Conservation (phyloP, 1,139 yeast genomes). For the Chernovozyma aurita region DNA sequence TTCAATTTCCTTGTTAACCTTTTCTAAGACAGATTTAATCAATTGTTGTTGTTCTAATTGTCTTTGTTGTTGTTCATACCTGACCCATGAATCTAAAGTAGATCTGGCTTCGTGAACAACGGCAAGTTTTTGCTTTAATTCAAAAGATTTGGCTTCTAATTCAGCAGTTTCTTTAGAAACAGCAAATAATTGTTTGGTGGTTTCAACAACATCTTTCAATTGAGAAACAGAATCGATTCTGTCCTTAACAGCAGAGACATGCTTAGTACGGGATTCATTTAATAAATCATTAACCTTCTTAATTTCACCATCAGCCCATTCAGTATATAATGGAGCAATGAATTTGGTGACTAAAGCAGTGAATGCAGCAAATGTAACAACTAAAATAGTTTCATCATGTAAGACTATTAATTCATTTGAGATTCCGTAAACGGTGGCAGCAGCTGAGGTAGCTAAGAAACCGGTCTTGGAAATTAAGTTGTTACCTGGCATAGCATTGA, state of each 20-base stretch:
- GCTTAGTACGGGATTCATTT: conserved; percentile 85
- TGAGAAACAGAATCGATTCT: conserved; percentile 87
- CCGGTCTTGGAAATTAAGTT: conserved; percentile 88
- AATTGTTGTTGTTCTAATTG: conserved; percentile 94
- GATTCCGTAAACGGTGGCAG: conserved; percentile 90
- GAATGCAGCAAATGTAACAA: conserved; percentile 76
- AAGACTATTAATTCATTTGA: conserved; percentile 89
- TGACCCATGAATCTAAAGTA: conserved; percentile 97
- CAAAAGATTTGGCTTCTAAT: conserved; percentile 91
- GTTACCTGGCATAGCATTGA: conserved; percentile 93
- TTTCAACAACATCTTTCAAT: conserved; percentile 86
- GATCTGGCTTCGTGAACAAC: conserved; percentile 88
- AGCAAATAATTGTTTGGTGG: conserved; percentile 88
- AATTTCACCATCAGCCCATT: conserved; percentile 91
- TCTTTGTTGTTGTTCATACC: conserved; percentile 96
- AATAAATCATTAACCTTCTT: conserved; percentile 76
- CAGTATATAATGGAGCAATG: conserved; percentile 91
- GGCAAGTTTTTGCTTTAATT: conserved; percentile 85
- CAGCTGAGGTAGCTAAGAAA: conserved; percentile 88
- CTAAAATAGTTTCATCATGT: conserved; percentile 89
- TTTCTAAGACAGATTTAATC: conserved; percentile 78
- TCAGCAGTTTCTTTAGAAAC: conserved; percentile 95
- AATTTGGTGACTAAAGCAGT: conserved; percentile 75
- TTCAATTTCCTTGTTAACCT: conserved; percentile 80
- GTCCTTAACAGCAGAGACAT: conserved; percentile 85